Evolutionary conservation across 2,329 filamentous ascomycete genomes (phyloP), one percentile per base, ranked within the genome.

Genomic region (Pyrenochaeta sp.): DNA sequence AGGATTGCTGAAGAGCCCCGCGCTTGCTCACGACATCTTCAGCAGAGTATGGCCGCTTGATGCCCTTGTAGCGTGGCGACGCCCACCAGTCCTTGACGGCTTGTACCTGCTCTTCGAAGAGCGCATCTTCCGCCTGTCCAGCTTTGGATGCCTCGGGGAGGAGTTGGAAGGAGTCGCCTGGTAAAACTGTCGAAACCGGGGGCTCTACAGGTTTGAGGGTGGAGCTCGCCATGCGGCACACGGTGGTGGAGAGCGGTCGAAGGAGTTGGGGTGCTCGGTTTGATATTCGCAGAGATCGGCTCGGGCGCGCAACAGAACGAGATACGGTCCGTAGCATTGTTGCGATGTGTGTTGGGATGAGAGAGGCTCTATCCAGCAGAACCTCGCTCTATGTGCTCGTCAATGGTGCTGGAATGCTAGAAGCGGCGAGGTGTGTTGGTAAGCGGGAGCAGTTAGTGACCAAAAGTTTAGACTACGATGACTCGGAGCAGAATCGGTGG

Each of bases 1-100:
- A 97, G 36, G 82, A 84, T 68, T 96, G 89, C 64, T 90, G 85
- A 56, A 96, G 81, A 6, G 90, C 87, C 7, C 94, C 94, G 50
- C 94, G 82, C 78, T 97, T 97, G 72, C 88, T 91, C 50, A 96
- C 93, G 5, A 99, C 88, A 74, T 96, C 92, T 61, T 87, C 89
- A 1, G 91, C 89, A 13, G 87, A 88, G 71, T 97, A 99, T 8
- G 93, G 91, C 31, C 94, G 82, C 77, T 88, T 94, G 77, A 97
- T 96, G 48, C 89, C 93, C 55, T 87, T 82, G 69, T 85, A 99
- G 43, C 94, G 85, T 6, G 90, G 86, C 27, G 86, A 87, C 14
- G 83, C 81, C 93, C 93, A 99, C 94, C 93, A 97, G 19, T 86
- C 81, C 70, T 92, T 84, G 9, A 97, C 90, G 61, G 94, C 87